These are phyloP conservation scores for Lactarius indigo DNA, from an alignment of 768 basidiomycete genomes.

Conservation along the genomic window DNA sequence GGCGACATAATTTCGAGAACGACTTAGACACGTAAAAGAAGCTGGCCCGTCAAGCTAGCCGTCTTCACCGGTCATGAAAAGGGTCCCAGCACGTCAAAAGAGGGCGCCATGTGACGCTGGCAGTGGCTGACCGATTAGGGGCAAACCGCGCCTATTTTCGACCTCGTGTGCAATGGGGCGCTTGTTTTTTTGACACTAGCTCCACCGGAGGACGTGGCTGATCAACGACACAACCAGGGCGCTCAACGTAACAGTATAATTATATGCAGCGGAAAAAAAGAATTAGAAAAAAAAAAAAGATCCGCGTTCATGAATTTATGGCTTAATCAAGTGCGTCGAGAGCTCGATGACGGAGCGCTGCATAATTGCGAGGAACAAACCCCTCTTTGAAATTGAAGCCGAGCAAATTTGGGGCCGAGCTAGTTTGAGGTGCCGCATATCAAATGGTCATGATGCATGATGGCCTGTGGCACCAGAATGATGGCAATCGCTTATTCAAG, in stretches of 20 bases:
- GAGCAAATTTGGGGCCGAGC: neutral
- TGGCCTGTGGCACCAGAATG: neutral
- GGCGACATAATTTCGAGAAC: conserved; percentile 4
- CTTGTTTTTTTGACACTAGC: neutral
- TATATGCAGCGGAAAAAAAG: neutral
- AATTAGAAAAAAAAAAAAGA: neutral
- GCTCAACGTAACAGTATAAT: neutral
- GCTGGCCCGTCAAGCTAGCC: neutral
- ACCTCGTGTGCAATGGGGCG: neutral
- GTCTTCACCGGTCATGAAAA: conserved; percentile 15
- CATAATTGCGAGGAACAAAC: neutral
- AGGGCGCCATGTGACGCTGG: conserved; percentile 5
- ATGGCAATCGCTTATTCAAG: neutral
- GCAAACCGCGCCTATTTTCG: neutral
- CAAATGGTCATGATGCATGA: neutral
- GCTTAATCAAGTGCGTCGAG: neutral
- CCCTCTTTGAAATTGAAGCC: neutral
- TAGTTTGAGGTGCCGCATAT: neutral
- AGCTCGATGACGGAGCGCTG: neutral
- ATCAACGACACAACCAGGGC: neutral
- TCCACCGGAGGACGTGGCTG: neutral
- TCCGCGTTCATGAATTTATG: neutral
- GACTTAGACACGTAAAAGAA: neutral
- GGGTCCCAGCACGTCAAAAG: neutral
- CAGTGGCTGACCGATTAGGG: neutral